Base-by-base conservation (phyloP, 495 filamentous ascomycete genomes). In the Astrocystis sublimbata region DNA sequence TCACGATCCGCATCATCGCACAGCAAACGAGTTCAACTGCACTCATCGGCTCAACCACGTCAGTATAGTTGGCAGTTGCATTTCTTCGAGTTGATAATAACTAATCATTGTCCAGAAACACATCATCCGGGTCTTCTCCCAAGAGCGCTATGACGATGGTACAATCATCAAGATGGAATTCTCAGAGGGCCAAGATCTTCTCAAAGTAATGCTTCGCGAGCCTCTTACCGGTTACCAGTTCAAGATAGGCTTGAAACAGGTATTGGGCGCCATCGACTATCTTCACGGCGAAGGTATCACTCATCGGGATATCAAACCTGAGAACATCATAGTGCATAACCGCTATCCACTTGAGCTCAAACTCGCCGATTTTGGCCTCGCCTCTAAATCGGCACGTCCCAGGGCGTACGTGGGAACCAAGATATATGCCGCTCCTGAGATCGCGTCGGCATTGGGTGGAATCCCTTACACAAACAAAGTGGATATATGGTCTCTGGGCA, bases 401-500 rank as follows among this genome's bases (percentile, higher is more conserved):
- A 49, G 17, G 46, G 4, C 24, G n/a, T 49, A 8, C 30, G 13
- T 30, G 8, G 46, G 46, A 23, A 49, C 13, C 12, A 28, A 23
- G 6, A 3, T 49, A 30, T 6, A 3, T 30, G 1, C n/a, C n/a
- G 46, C 46, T n/a, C 46, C 46, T 49, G 46, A 49, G 26, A 1
- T 30, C 6, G 1, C 13, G 0, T 10, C 15, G 1, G 6, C n/a
- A n/a, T n/a, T n/a, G n/a, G 7, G 8, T 1, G 6, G 5, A 1
- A 30, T 6, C 13, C 23, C 1, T n/a, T 49, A 49, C 10, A 49
- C 4, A 6, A 30, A 49, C 46, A 49, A 49, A 31, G 13, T 31
- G 26, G 46, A 49, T 17, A 49, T 49, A 30, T 49, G 46, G 46
- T 49, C 46, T 30, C 9, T 49, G 26, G 46, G 46, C 8, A 30